A percentile compares a stretch with the other conserved stretches of the same genome.
These are phyloP conservation scores for Colletotrichum sp. DNA, from an alignment of 2,329 filamentous ascomycete genomes.

Conservation along the genomic window DNA sequence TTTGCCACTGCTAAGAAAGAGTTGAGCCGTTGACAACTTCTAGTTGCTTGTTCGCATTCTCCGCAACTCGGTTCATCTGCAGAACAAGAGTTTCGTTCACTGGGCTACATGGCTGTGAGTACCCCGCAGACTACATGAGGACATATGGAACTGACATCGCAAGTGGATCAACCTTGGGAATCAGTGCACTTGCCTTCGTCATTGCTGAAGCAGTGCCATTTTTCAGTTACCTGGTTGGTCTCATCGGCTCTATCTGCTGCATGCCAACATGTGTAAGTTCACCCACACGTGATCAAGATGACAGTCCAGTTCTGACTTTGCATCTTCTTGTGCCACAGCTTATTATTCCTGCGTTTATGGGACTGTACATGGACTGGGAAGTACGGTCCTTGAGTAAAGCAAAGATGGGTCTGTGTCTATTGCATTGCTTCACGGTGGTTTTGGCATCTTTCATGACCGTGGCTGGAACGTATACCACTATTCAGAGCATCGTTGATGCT, in stretches of 20 bases:
- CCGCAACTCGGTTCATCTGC: slow-evolving; percentile 36
- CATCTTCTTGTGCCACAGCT: not conserved
- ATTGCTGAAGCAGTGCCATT: slow-evolving; percentile 27
- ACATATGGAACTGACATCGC: not conserved
- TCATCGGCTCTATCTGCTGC: slow-evolving; percentile 30
- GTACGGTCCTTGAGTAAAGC: not conserved
- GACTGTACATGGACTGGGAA: not conserved
- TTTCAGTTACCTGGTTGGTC: slow-evolving; percentile 28
- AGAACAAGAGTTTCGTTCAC: slow-evolving; percentile 33
- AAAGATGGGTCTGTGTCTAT: not conserved
- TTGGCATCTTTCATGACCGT: slow-evolving; percentile 27
- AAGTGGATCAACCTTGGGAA: slow-evolving; percentile 21
- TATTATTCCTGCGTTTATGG: not conserved
- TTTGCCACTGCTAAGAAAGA: too few relatives aligned
- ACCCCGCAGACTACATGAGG: not conserved
- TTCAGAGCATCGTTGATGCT: slow-evolving; percentile 30
- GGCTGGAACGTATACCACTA: slow-evolving; percentile 28
- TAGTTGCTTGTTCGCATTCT: slow-evolving; percentile 40
- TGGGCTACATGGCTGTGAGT: slow-evolving; percentile 37
- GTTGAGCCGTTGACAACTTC: not conserved
- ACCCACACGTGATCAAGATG: slow-evolving; percentile 22
- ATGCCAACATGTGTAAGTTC: slow-evolving; percentile 30
- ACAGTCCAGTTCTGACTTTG: not conserved
- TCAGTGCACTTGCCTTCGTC: slow-evolving; percentile 24
- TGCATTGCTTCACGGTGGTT: slow-evolving; percentile 11